Conservation (phyloP, 805 yeast species). For the Metschnikowia colocasiae region DNA sequence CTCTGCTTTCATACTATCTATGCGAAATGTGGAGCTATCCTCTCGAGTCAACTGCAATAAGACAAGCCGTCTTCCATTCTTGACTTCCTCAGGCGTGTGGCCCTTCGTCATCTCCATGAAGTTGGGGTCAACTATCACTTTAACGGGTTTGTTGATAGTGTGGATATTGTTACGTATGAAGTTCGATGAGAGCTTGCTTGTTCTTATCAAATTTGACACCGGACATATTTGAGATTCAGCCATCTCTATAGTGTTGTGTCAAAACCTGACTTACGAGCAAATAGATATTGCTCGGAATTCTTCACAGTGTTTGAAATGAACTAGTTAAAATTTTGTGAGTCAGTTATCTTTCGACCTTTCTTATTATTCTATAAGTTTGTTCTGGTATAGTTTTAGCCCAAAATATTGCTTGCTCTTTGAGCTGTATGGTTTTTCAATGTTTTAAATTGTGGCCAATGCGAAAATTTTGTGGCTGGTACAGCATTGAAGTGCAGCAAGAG, state of each 20-base stretch:
- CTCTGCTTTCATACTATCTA: slow-evolving; percentile 12
- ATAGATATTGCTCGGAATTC: background rate
- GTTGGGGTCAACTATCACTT: slow-evolving; percentile 29
- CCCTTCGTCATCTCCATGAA: slow-evolving; percentile 33
- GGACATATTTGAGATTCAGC: slow-evolving; percentile 1
- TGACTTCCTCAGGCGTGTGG: slow-evolving; percentile 48
- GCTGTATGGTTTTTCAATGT: background rate
- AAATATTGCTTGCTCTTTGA: slow-evolving; percentile 1
- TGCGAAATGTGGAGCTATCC: slow-evolving; percentile 11
- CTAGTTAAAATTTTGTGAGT: background rate
- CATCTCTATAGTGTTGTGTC: background rate
- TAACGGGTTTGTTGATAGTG: slow-evolving; percentile 27
- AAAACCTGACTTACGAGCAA: background rate
- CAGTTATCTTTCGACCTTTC: background rate
- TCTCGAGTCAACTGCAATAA: slow-evolving; percentile 36
- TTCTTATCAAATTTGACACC: slow-evolving; percentile 11
- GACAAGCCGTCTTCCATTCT: slow-evolving; percentile 46
- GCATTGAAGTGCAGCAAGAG: slow-evolving; percentile 2
- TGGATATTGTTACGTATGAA: slow-evolving; percentile 16
- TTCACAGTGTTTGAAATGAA: background rate
- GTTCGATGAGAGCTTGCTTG: slow-evolving; percentile 17
- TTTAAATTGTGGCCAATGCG: slow-evolving; percentile 7
- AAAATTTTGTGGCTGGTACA: slow-evolving; percentile 6
- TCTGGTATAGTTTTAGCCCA: background rate
- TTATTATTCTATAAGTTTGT: background rate